Percentiles rank a stretch among this genome's conserved stretches.
Evolutionary conservation across 139 green algal species (phyloP).

Genomic region (Eudorina sp.): DNA sequence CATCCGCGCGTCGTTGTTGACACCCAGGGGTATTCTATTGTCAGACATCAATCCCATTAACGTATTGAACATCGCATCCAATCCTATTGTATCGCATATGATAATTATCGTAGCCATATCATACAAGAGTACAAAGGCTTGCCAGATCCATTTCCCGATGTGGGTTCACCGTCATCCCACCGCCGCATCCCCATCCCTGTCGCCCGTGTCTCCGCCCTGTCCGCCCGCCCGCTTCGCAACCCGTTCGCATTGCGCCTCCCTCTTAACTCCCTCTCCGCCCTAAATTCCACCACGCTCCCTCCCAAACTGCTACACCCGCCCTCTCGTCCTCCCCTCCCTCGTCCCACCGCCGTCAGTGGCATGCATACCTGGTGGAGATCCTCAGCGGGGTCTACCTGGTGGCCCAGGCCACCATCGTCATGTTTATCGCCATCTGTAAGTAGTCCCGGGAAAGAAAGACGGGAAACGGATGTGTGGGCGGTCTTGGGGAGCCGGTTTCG

Average conservation of each 20-base stretch:
- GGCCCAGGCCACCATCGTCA: conserved; percentile 54
- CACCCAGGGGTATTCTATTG: no score
- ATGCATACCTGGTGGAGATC: conserved; percentile 34
- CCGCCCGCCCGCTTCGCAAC: neutral
- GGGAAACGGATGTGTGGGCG: neutral
- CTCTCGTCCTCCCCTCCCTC: neutral
- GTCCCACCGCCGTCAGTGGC: neutral
- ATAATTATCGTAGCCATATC: no score
- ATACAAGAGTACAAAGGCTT: no score
- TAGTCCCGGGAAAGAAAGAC: neutral
- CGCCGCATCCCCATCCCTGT: neutral
- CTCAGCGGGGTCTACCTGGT: conserved; percentile 22
- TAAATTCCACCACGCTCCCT: no score
- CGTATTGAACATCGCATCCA: no score
- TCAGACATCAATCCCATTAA: no score
- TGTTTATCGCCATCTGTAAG: conserved; percentile 51
- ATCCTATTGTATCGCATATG: no score
- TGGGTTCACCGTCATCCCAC: no score
- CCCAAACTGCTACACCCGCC: neutral
- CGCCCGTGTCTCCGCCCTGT: neutral
- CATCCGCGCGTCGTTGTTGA: no score
- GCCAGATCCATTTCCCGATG: no score
- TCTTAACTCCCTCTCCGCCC: neutral
- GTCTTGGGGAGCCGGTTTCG: no score
- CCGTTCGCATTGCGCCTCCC: no score